Evolutionary conservation across 1,139 yeast genomes (phyloP).

Genomic region (Candida sanyaensis): DNA sequence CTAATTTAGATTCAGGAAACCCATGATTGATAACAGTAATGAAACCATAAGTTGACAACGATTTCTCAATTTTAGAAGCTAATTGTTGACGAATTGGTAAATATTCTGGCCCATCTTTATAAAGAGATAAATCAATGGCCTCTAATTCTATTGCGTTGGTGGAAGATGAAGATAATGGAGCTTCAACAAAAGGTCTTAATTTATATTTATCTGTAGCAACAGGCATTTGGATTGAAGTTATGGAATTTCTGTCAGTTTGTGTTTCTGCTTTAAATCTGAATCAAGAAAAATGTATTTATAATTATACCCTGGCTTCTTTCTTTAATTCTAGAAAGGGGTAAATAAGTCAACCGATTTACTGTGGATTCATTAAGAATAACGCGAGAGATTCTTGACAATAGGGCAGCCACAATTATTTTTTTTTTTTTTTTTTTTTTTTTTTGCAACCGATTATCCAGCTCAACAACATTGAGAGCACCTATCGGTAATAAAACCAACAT

Average conservation of each 20-base stretch:
- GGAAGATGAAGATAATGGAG: slow-evolving; percentile 20
- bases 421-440: not conserved
- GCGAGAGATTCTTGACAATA: not conserved
- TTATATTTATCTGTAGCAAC: slow-evolving; percentile 22
- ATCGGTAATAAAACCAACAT: not conserved
- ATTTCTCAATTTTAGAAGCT: slow-evolving; percentile 35
- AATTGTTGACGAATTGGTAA: slow-evolving; percentile 25
- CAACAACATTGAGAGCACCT: not conserved
- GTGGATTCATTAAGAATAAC: not conserved
- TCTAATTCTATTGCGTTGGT: slow-evolving; percentile 28
- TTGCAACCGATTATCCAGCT: not conserved
- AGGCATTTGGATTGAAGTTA: slow-evolving; percentile 10
- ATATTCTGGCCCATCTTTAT: slow-evolving; percentile 34
- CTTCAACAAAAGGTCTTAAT: slow-evolving; percentile 35
- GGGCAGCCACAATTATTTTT: slow-evolving; percentile 2
- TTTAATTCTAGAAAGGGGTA: too few species aligned
- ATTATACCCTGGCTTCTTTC: too few species aligned
- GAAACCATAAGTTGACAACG: slow-evolving; percentile 47
- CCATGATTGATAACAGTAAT: slow-evolving; percentile 45
- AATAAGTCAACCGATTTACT: not conserved
- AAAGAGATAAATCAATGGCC: slow-evolving; percentile 37
- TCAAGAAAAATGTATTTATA: not conserved
- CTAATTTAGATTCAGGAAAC: slow-evolving; percentile 26
- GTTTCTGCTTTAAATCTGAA: not conserved
- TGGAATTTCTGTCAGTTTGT: not conserved